Evolutionary conservation across 2,329 filamentous ascomycete genomes (phyloP).

Genomic region (Claviceps arundinis): DNA sequence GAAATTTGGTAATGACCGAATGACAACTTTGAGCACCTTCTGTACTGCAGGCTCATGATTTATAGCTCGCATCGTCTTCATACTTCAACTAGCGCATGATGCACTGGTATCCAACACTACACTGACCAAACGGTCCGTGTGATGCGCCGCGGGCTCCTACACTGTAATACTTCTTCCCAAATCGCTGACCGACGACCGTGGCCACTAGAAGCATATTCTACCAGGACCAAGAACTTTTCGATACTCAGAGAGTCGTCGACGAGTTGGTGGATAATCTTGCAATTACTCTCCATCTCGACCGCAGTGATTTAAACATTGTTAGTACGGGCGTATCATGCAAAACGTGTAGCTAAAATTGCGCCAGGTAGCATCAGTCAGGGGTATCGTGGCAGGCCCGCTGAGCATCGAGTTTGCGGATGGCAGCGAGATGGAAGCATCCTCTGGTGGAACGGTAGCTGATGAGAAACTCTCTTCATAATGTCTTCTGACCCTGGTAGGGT

Average conservation of each 20-base stretch:
- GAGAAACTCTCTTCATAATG: background rate
- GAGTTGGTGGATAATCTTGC: slow-evolving; percentile 62
- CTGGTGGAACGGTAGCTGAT: slow-evolving; percentile 16
- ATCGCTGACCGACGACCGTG: background rate
- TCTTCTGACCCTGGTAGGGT: slow-evolving; percentile 30
- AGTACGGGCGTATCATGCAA: slow-evolving; percentile 11
- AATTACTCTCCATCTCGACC: slow-evolving; percentile 49
- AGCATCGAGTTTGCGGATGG: slow-evolving; percentile 31
- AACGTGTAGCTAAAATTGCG: slow-evolving; percentile 1
- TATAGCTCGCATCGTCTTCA: slow-evolving; percentile 41
- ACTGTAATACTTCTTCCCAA: background rate
- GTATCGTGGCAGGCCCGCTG: slow-evolving; percentile 50
- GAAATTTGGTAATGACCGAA: slow-evolving; percentile 32
- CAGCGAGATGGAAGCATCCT: slow-evolving; percentile 20
- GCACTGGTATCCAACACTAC: slow-evolving; percentile 40
- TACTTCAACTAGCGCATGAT: slow-evolving; percentile 46
- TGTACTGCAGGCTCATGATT: background rate
- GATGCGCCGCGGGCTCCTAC: too few relatives aligned
- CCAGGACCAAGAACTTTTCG: slow-evolving; percentile 58
- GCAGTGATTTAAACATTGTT: slow-evolving; percentile 59
- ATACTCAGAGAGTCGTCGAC: slow-evolving; percentile 55
- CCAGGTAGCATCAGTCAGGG: slow-evolving; percentile 62
- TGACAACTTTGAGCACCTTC: background rate
- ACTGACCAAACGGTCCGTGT: slow-evolving; percentile 47
- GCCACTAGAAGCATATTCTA: slow-evolving; percentile 62